Conservation (phyloP, 129 eudicot genomes). For the Rutidosis leptorrhynchoides region DNA sequence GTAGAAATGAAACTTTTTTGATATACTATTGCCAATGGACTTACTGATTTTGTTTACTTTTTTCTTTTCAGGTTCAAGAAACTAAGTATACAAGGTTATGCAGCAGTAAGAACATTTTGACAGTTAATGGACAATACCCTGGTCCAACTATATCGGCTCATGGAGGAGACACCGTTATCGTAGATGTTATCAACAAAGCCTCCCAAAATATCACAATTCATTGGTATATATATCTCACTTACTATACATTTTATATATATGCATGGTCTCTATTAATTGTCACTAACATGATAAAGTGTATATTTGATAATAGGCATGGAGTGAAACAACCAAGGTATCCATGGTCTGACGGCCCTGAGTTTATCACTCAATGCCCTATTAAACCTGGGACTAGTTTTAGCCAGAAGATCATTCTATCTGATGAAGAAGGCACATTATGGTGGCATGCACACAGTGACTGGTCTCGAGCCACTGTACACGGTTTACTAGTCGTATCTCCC, state of each 20-base stretch:
- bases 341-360: slow-evolving; percentile 53
- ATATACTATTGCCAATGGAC: neutral
- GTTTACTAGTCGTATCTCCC: slow-evolving; percentile 39
- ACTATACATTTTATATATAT: neutral
- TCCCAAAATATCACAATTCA: slow-evolving; percentile 41
- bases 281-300: neutral
- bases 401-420: slow-evolving; percentile 30
- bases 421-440: slow-evolving; percentile 59
- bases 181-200: slow-evolving; percentile 31
- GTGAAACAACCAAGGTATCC: slow-evolving; percentile 49
- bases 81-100: slow-evolving; percentile 33
- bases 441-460: slow-evolving; percentile 65
- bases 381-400: slow-evolving; percentile 35
- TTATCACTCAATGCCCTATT: slow-evolving; percentile 51
- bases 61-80: slow-evolving; percentile 35
- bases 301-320: slow-evolving; percentile 46
- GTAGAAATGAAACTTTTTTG: too few relatives aligned
- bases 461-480: slow-evolving; percentile 53
- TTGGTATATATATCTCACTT: slow-evolving; percentile 22
- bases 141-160: slow-evolving; percentile 36
- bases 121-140: slow-evolving; percentile 45
- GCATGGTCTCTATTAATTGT: too few relatives aligned
- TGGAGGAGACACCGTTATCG: slow-evolving; percentile 32
- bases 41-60: slow-evolving; percentile 24
- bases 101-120: slow-evolving; percentile 36